Percentiles rank a stretch among this genome's conserved stretches.
Conservation (phyloP, 441 rosid genomes). For the Erodium moschatum region DNA sequence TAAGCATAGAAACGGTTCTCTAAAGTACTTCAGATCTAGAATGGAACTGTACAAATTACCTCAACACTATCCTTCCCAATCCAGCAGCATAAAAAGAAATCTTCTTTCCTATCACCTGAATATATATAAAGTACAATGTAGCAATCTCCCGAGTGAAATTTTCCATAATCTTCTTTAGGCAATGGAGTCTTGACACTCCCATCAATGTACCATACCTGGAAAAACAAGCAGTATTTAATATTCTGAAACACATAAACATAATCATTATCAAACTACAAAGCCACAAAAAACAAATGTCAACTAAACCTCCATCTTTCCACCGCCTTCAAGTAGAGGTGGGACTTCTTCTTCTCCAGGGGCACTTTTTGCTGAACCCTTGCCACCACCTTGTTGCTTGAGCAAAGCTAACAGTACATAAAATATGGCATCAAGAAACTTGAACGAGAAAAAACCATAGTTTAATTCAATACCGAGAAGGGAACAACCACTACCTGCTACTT, state of each 20-base stretch:
- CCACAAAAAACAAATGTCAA: slow-evolving; percentile 17
- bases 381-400: slow-evolving; percentile 96
- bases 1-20: background rate
- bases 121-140: slow-evolving; percentile 76
- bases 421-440: slow-evolving; percentile 22
- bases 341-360: slow-evolving; percentile 76
- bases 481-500: slow-evolving; percentile 75
- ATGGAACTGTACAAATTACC: slow-evolving; percentile 38
- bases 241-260: slow-evolving; percentile 1
- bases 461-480: slow-evolving; percentile 13
- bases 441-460: slow-evolving; percentile 10
- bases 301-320: slow-evolving; percentile 93
- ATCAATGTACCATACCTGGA: slow-evolving; percentile 82
- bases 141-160: slow-evolving; percentile 95
- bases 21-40: slow-evolving; percentile 5
- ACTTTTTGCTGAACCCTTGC: slow-evolving; percentile 69
- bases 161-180: slow-evolving; percentile 78
- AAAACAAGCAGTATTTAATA: slow-evolving; percentile 18
- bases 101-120: slow-evolving; percentile 93
- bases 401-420: slow-evolving; percentile 46
- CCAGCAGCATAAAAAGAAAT: slow-evolving; percentile 81
- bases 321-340: slow-evolving; percentile 91
- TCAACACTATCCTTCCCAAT: slow-evolving; percentile 76
- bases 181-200: slow-evolving; percentile 76
- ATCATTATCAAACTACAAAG: slow-evolving; percentile 11